These are phyloP conservation scores for Astragalus glycyphyllos DNA, from an alignment of 306 rosid genomes.

Conservation along the genomic window DNA sequence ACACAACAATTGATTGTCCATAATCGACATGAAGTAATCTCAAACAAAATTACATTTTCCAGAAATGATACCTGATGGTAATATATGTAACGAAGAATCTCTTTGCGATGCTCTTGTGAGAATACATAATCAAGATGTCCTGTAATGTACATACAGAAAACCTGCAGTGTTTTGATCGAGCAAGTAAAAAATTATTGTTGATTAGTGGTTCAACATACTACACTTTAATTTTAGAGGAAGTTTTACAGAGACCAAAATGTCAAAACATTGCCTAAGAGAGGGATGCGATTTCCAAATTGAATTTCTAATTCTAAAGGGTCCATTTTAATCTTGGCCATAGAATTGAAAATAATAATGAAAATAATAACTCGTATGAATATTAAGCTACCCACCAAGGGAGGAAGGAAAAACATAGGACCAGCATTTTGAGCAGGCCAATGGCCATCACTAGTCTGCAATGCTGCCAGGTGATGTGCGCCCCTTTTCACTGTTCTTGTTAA, in stretches of 20 bases:
- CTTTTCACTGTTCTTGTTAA: conserved; percentile 52
- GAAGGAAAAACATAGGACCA: conserved; percentile 70
- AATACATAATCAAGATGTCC: conserved; percentile 62
- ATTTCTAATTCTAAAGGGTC: too few relatives aligned
- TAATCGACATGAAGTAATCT: not conserved
- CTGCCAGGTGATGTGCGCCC: conserved; percentile 51
- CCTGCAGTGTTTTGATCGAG: conserved; percentile 46
- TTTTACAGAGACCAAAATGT: not conserved
- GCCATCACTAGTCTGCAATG: conserved; percentile 70
- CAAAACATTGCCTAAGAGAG: too few relatives aligned
- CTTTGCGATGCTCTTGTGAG: conserved; percentile 55
- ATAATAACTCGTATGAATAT: too few relatives aligned
- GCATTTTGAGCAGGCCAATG: conserved; percentile 90
- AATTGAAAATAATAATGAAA: too few relatives aligned
- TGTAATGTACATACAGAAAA: conserved; percentile 62
- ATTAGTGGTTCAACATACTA: not conserved
- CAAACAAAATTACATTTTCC: not conserved
- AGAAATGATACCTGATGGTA: conserved; percentile 62
- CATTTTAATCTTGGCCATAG: too few relatives aligned
- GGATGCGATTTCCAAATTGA: too few relatives aligned
- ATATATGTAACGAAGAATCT: conserved; percentile 71
- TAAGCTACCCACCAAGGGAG: conserved; percentile 58
- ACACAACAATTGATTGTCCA: not conserved
- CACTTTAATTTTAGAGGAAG: not conserved
- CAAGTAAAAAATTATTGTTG: not conserved